A percentile compares a stretch with the other conserved stretches of the same genome.
These are phyloP conservation scores for Yarrowia phangngaensis DNA, from an alignment of 805 yeast genomes.

Conservation along the genomic window DNA sequence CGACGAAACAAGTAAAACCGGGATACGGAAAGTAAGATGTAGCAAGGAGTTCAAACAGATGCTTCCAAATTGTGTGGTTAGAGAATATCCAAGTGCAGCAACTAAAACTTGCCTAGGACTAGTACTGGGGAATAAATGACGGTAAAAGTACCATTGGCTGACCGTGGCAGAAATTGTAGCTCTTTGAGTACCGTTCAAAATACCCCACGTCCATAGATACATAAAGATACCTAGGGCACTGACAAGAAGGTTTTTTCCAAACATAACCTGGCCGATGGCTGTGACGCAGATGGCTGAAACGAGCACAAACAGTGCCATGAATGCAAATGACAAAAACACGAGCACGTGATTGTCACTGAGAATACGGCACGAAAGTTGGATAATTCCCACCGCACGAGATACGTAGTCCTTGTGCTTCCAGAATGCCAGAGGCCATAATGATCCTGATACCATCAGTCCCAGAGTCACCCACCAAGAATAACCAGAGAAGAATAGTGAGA, in stretches of 20 bases:
- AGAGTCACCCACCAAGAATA: slow-evolving; percentile 14
- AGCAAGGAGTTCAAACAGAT: slow-evolving; percentile 39
- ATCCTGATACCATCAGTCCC: slow-evolving; percentile 34
- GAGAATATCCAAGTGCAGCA: slow-evolving; percentile 35
- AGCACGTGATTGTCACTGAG: slow-evolving; percentile 38
- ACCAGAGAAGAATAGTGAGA: slow-evolving; percentile 1
- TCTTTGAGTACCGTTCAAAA: slow-evolving; percentile 41
- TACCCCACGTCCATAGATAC: slow-evolving; percentile 46
- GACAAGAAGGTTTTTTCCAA: slow-evolving; percentile 2
- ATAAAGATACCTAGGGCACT: slow-evolving; percentile 36
- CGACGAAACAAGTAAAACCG: slow-evolving; percentile 40
- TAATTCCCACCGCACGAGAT: slow-evolving; percentile 39
- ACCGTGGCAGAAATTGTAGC: slow-evolving; percentile 40
- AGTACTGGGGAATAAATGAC: slow-evolving; percentile 32
- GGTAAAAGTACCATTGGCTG: slow-evolving; percentile 42
- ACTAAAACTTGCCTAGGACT: slow-evolving; percentile 30
- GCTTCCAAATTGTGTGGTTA: slow-evolving; percentile 40
- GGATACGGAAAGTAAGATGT: slow-evolving; percentile 38
- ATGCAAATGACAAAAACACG: slow-evolving; percentile 35
- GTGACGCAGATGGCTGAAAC: slow-evolving; percentile 40
- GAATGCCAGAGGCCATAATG: slow-evolving; percentile 35
- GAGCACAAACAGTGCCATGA: slow-evolving; percentile 35
- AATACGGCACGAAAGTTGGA: slow-evolving; percentile 40
- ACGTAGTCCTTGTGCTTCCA: slow-evolving; percentile 35
- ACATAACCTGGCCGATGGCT: slow-evolving; percentile 8